phyloP scores from a whole-genome alignment of 805 yeast species.

The Diddensiella santjacobensis region DNA sequence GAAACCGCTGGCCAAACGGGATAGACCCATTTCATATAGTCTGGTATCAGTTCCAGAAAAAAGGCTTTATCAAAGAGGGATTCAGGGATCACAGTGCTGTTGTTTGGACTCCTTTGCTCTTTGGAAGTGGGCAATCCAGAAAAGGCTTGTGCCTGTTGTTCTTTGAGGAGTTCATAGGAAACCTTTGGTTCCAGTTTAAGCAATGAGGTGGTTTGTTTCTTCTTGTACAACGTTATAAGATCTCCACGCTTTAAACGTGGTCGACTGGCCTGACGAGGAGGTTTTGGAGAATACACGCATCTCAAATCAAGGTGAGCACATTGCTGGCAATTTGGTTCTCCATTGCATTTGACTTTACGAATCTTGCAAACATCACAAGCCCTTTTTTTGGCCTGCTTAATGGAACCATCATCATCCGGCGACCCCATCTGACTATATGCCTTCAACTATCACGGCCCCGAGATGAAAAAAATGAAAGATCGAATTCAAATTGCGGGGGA shows the following conservation, averaged over 20 bases:
- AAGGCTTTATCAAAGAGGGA: slow-evolving; percentile 4
- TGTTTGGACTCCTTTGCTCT: background rate
- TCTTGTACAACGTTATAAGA: slow-evolving; percentile 7
- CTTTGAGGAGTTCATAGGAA: background rate
- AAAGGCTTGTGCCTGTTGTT: background rate
- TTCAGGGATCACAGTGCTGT: background rate
- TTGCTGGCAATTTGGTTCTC: slow-evolving; percentile 12
- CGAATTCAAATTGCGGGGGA: background rate
- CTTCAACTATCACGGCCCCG: background rate
- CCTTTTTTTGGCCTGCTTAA: slow-evolving; percentile 3
- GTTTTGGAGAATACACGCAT: slow-evolving; percentile 9
- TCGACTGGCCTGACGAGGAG: background rate
- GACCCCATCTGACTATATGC: background rate
- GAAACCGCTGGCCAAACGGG: slow-evolving; percentile 16
- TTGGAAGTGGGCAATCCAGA: background rate
- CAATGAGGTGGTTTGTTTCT: background rate
- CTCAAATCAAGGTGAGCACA: slow-evolving; percentile 10
- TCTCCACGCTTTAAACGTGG: slow-evolving; percentile 10
- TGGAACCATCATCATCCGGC: slow-evolving; percentile 1
- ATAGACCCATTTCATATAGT: slow-evolving; percentile 10
- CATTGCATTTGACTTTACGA: slow-evolving; percentile 19
- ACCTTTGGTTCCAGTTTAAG: slow-evolving; percentile 1
- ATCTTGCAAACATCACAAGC: slow-evolving; percentile 18
- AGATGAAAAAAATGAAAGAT: background rate
- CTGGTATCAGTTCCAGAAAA: slow-evolving; percentile 5